Evolutionary conservation across 2,329 filamentous ascomycete genomes (phyloP), one percentile per base, ranked within the genome.

Genomic region (Fusarium verticillioides): DNA sequence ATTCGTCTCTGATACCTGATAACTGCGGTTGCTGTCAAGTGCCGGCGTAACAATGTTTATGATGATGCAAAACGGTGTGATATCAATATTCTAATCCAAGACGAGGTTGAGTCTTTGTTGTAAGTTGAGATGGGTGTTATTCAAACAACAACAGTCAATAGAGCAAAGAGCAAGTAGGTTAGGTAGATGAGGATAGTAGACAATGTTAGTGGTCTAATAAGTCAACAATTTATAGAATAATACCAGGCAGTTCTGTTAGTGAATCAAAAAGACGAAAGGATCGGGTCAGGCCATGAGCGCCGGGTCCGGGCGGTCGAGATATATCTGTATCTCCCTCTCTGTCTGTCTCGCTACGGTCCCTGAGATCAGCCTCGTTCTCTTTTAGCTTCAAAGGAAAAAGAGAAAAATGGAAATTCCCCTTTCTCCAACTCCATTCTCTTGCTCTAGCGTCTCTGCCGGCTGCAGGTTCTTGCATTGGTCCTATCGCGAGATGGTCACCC

Each of bases 321-420:
- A 78, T 78, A 78, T 78, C 76, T 73, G 64, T 78, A 73, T 78
- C 75, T 78, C 76, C 67, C 60, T 71, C 64, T 62, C 54, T 77
- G 76, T 78, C 76, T 73, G 63, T 73, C 65, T 62, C 54, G 56
- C 47, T 37, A 46, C 30, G n/a, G 39, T 23, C 36, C 37, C 28
- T 9, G 26, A 59, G 67, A 74, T 74, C 71, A 74, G 67, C 71
- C 63, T 74, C 71, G 46, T 52, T 49, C 66, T 37, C 59, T 74
- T 69, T 44, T 58, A 21, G 49, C 40, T 40, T 34, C 34, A 52
- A n/a, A 34, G n/a, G 32, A 47, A 26, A 26, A 39, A 56, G 39
- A 44, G 39, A 46, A 44, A 71, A 54, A 60, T 57, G 54, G 49
- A 60, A 60, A 43, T 69, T 69, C 60, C 50, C 34, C 32, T 34